A percentile compares a stretch with the other conserved stretches of the same genome.
Evolutionary conservation across 1,139 yeast genomes (phyloP).

Genomic region (Hyphopichia khmerensis): DNA sequence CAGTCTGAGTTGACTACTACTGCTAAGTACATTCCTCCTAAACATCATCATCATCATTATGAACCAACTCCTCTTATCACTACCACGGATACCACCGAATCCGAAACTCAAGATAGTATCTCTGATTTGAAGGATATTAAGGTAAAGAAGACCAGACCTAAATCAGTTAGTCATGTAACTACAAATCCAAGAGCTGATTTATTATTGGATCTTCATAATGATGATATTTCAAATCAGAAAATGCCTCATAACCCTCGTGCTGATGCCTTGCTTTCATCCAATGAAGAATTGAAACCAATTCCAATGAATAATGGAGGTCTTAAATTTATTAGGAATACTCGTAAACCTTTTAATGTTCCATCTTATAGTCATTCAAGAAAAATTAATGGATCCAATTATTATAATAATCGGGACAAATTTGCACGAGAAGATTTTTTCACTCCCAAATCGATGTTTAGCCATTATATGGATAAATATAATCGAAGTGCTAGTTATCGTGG

Average conservation of each 20-base stretch:
- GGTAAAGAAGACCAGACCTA: constrained; percentile 1
- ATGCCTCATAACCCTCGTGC: constrained; percentile 47
- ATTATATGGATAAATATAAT: constrained; percentile 69
- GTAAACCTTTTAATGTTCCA: constrained; percentile 67
- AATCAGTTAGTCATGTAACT: neutral
- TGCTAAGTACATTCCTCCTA: neutral
- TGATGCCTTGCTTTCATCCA: constrained; percentile 44
- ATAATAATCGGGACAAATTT: constrained; percentile 27
- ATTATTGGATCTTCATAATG: neutral
- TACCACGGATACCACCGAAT: constrained; percentile 6
- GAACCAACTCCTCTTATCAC: constrained; percentile 8
- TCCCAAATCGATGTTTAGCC: constrained; percentile 70
- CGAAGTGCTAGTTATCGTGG: constrained; percentile 9
- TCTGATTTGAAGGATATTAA: neutral
- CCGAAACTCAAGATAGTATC: neutral
- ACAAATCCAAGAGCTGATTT: constrained; percentile 1
- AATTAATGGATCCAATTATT: constrained; percentile 24
- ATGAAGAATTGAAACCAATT: constrained; percentile 42
- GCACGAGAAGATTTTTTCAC: constrained; percentile 74
- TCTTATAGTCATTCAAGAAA: constrained; percentile 36
- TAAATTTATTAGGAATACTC: constrained; percentile 46
- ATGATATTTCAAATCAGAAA: neutral
- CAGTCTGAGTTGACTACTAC: neutral
- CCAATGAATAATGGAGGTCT: constrained; percentile 33
- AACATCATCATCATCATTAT: neutral